Base-by-base conservation (phyloP, 176 grass and related monocot genomes). In the Carex cristatella region DNA sequence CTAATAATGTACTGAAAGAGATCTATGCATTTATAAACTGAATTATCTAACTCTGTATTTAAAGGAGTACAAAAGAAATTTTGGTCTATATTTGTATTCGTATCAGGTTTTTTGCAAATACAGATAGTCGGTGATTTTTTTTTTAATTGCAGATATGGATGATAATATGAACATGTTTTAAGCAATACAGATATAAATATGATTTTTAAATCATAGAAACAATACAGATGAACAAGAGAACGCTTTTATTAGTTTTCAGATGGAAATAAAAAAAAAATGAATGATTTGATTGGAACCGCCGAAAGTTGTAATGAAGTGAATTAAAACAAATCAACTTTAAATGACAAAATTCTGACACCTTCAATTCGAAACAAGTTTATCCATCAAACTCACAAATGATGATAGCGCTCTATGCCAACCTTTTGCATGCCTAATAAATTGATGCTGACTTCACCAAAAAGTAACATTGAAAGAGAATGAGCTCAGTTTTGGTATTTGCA, bases 311-410 rank as follows among this genome's bases (percentile, higher is more conserved):
- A 35, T 68, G 65, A 68, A 35, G 3, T 68, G 4, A 68, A 68
- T 14, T 8, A 68, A 68, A 35, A 33, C 14, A 33, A 68, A 68
- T 33, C 3, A 35, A 37, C 33, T 1, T 33, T 67, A 33, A 4
- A 33, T 67, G 18, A 67, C 31, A 2, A 67, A 67, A 46, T 44
- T 9, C 37, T 18, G 68, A 65, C 28, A 13, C 28, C 23, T 65
- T n/a, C n/a, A 61, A 61, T 61, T 61, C 30, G 0, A 33, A 60
- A 60, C 4, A 71, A 32, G 4, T 77, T 77, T 28, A 55, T 56
- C 27, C 48, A 77, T 57, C 73, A 77, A 77, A 16, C 49, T 77
- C 73, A 77, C 40, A 77, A 77, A 57, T 15, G 49, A 77, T 78
- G 28, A 31, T 57, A 55, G n/a, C 48, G 14, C 38, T 71, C 6